Evolutionary conservation across 257 asterid species (phyloP).

Genomic region (Rhazya stricta): DNA sequence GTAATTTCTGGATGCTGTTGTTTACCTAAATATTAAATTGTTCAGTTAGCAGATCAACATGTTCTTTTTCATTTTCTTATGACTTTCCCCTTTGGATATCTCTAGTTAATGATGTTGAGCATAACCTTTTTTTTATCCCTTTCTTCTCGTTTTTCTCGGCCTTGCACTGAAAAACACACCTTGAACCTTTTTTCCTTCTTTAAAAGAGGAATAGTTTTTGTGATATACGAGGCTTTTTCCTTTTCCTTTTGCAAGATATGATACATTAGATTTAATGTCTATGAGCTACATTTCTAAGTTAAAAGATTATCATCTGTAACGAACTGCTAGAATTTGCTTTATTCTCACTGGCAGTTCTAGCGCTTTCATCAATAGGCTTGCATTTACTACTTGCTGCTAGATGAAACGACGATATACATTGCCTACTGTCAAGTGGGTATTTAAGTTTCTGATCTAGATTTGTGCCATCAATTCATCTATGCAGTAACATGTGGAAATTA

Average conservation of each 20-base stretch:
- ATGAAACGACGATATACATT: not conserved
- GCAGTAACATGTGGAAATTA: no score
- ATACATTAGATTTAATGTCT: not conserved
- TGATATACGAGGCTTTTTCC: not conserved
- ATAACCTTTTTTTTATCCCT: not conserved
- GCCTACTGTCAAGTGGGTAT: not conserved
- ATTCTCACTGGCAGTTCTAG: not conserved
- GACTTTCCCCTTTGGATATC: not conserved
- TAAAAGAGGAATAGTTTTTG: not conserved
- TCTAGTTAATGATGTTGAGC: not conserved
- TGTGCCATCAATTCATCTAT: not conserved
- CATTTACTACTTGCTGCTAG: not conserved
- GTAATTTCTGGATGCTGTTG: not conserved
- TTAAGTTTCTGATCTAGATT: not conserved
- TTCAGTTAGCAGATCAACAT: not conserved
- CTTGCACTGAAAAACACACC: not conserved
- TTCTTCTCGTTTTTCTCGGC: not conserved
- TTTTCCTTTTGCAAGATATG: not conserved
- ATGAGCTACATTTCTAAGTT: not conserved
- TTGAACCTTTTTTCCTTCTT: not conserved
- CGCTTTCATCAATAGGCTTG: not conserved
- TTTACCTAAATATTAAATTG: not conserved
- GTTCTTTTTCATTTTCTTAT: not conserved
- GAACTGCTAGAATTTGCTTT: not conserved
- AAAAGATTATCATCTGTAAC: not conserved